Conservation (phyloP, 2,329 filamentous ascomycete species). For the Xylaria arbuscula region DNA sequence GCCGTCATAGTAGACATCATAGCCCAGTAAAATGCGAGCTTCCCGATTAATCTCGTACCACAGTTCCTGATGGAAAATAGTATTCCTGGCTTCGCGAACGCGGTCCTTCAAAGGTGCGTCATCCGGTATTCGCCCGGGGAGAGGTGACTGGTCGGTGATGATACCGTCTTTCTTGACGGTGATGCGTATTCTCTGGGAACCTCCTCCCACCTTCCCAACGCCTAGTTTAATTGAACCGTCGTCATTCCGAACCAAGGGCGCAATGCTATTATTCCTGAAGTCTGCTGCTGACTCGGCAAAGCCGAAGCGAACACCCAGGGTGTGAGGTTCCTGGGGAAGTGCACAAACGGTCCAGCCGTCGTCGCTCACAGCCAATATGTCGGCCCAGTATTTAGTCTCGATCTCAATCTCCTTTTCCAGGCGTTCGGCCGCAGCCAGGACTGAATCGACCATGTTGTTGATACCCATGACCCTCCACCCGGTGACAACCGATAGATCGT, state of each 20-base stretch:
- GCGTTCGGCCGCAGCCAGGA: constrained; percentile 76
- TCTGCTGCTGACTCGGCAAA: constrained; percentile 78
- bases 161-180: constrained; percentile 68
- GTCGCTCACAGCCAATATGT: constrained; percentile 82
- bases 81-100: constrained; percentile 80
- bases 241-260: constrained; percentile 77
- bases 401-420: constrained; percentile 80
- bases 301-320: constrained; percentile 87
- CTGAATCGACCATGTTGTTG: constrained; percentile 76
- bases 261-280: constrained; percentile 78
- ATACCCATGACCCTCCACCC: constrained; percentile 86
- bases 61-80: constrained; percentile 84
- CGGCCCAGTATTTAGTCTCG: constrained; percentile 90
- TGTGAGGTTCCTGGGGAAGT: constrained; percentile 76
- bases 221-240: constrained; percentile 83
- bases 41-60: constrained; percentile 92
- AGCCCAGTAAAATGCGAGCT: constrained; percentile 75
- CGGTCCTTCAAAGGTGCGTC: constrained; percentile 72
- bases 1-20: constrained; percentile 74
- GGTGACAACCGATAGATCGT: constrained; percentile 67
- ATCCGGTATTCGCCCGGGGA: constrained; percentile 64
- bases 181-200: constrained; percentile 73
- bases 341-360: constrained; percentile 88
- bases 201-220: constrained; percentile 62
- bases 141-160: constrained; percentile 67